Evolutionary conservation across 768 basidiomycete species (phyloP), one percentile per base, ranked within the genome.

Genomic region (Psilocybe sp.): DNA sequence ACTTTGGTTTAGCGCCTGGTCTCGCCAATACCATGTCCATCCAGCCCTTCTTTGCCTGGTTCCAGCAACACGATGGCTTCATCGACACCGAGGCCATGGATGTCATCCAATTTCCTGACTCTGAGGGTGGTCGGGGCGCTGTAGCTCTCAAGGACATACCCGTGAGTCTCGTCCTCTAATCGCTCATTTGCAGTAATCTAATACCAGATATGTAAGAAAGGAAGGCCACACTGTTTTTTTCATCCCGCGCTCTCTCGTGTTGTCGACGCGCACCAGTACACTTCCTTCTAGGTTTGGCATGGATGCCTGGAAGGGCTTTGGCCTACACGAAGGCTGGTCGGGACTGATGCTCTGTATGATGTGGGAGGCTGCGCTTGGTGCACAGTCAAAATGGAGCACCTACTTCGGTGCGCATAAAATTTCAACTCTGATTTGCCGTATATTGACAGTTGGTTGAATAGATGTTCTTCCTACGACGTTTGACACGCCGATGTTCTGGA

Each of bases 401-500:
- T 96, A 95, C 68, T 72, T 95, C 11, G 70, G 90, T 90, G 49
- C 41, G 80, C 66, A 15, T 16, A 36, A 33, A 19, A 15, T 41
- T 43, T 20, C 8, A 13, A 18, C 34, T 49, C 23, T 14, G 23
- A 13, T n/a, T 20, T 7, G 23, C 16, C 28, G 44, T 32, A 42
- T 5, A 32, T 28, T 47, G 9, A 33, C 32, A 55, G 47, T 46
- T 33, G 12, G 46, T 39, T 7, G 49, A 18, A 14, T 31, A 89
- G 89, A 67, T 20, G 77, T 77, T 13, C 75, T 98, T 52, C 95
- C 95, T 0, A 72, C 60, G 11, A 52, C 57, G 11, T 98, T 98
- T 62, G 78, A 87, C 56, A 95, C 94, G 0, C 92, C 93, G 0
- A 98, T 99, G 90, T 95, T 98, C 62, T 98, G 97, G 97, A 70